phyloP scores from a whole-genome alignment of 805 yeast genomes.

The Starmerella floris region DNA sequence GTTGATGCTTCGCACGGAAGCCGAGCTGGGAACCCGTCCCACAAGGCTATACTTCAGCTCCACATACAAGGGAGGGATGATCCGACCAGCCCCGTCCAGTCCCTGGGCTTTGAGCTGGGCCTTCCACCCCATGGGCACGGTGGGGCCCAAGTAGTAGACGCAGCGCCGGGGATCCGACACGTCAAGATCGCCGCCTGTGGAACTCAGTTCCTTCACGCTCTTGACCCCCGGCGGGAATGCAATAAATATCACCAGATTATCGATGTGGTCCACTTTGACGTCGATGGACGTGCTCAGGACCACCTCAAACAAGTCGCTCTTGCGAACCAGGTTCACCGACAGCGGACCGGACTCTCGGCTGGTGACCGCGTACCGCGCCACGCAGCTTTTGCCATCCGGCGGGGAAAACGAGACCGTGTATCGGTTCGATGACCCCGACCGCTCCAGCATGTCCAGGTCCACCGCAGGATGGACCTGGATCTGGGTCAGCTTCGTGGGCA shows the following conservation, averaged over 20 bases:
- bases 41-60: constrained; percentile 34
- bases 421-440: constrained; percentile 11
- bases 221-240: constrained; percentile 23
- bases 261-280: constrained; percentile 36
- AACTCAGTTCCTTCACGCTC: constrained; percentile 41
- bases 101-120: constrained; percentile 53
- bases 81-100: constrained; percentile 16
- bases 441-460: constrained; percentile 20
- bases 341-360: constrained; percentile 38
- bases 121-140: constrained; percentile 45
- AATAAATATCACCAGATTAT: constrained; percentile 35
- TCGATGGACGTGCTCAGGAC: constrained; percentile 37
- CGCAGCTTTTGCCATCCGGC: constrained; percentile 63
- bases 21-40: constrained; percentile 54
- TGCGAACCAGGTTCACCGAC: constrained; percentile 37
- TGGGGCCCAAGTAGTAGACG: constrained; percentile 35
- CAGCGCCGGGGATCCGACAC: constrained; percentile 45
- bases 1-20: constrained; percentile 11
- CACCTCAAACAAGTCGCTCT: constrained; percentile 46
- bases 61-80: constrained; percentile 15
- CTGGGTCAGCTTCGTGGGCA: constrained; percentile 8
- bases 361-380: constrained; percentile 54
- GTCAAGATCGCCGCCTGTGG: constrained; percentile 63
- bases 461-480: constrained; percentile 54
- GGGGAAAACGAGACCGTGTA: constrained; percentile 59